Base-by-base conservation (phyloP, 768 basidiomycete genomes). In the Kwoniella dejecticola region DNA sequence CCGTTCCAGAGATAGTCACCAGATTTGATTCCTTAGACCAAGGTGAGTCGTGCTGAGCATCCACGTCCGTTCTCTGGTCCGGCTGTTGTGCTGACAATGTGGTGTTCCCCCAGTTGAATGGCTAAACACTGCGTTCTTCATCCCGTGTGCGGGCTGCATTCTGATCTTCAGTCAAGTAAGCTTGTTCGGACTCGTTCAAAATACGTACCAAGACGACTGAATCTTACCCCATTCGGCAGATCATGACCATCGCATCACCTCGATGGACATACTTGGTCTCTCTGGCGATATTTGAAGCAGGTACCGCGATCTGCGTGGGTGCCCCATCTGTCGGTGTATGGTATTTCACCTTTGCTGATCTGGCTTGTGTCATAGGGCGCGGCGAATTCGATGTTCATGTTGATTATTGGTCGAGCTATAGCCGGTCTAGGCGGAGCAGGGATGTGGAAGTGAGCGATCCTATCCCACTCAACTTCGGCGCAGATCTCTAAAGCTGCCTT, bases 41-140 rank as follows among this genome's bases (percentile, higher is more conserved):
- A 57, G 54, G 68, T 69, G 46, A 53, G 68, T 49, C n/a, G n/a
- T n/a, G n/a, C n/a, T n/a, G n/a, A n/a, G n/a, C n/a, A n/a, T n/a
- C n/a, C n/a, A n/a, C n/a, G n/a, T n/a, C n/a, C 29, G 10, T 23
- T 23, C 42, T 3, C 33, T 12, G 4, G 12, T 26, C 49, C 23
- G 36, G 30, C 21, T 6, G 26, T 50, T 59, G 50, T 7, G 23
- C 1, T 58, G 8, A 47, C 52, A 21, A 7, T 29, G 33, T 17
- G 17, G 8, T 21, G 21, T 19, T 0, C 26, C 1, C 0, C 30
- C 52, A 53, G 29, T 56, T 21, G 29, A 42, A 38, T 50, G 66
- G 66, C 53, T 67, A 11, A 67, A 65, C 54, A 60, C 60, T 3
- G 62, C 49, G 61, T 61, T 70, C 60, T 70, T 70, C 57, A 70